phyloP scores from a whole-genome alignment of 208 protist species.

The Giardia muris region DNA sequence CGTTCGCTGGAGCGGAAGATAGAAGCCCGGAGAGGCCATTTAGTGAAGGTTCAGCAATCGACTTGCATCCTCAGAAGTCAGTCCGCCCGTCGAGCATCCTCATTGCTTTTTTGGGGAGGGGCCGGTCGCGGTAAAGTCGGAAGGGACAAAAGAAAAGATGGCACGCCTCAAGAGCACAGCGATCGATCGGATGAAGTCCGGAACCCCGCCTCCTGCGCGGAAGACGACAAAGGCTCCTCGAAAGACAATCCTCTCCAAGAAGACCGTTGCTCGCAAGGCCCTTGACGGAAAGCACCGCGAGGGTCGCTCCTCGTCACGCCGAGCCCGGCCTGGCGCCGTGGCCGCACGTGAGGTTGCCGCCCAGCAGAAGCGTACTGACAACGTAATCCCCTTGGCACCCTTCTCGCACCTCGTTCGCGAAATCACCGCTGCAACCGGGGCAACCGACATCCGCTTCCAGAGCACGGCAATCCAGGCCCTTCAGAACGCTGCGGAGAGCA shows the following conservation, averaged over 20 bases:
- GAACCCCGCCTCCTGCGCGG: background rate
- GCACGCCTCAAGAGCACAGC: background rate
- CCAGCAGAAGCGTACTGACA: background rate
- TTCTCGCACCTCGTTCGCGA: slow-evolving; percentile 18
- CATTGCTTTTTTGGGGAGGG: background rate
- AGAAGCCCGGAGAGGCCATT: background rate
- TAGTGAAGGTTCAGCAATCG: background rate
- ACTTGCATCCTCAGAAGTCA: background rate
- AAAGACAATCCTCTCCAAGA: slow-evolving; percentile 13
- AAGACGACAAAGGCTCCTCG: background rate
- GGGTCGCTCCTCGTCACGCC: background rate
- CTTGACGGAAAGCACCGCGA: background rate
- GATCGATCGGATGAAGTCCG: background rate
- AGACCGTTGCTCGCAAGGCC: slow-evolving; percentile 21
- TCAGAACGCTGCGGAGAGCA: slow-evolving; percentile 11
- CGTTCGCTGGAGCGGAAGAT: background rate
- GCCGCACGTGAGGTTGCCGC: background rate
- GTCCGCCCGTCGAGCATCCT: background rate
- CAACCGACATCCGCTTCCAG: slow-evolving; percentile 10
- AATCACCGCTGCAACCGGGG: background rate
- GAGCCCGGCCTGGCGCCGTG: background rate
- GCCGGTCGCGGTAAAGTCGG: background rate
- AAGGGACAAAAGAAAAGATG: background rate
- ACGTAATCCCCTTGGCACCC: background rate
- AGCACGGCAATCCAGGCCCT: background rate